Base-by-base conservation (phyloP, 495 filamentous ascomycete genomes). In the Penicillium tannophilum region DNA sequence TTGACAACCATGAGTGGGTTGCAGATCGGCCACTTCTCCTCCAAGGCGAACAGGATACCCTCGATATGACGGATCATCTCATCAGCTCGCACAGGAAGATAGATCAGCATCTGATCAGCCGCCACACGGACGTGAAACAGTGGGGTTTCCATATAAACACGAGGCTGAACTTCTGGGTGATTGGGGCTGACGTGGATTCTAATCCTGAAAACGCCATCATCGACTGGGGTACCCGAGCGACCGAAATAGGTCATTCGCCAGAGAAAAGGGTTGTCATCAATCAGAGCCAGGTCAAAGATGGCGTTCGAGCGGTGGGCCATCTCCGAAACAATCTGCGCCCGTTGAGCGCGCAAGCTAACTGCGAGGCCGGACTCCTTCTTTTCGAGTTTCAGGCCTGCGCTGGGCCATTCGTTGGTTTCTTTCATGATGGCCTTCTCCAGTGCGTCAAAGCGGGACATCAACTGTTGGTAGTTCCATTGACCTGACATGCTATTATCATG, bases 71-170 rank as follows among this genome's bases (percentile, higher is more conserved):
- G 85, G 35, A 85, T 86, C 65, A 91, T 84, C 52, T 98, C 93
- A 54, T 96, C 92, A 1, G 82, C 72, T 24, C 86, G 85, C 44
- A 64, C 78, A 0, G 90, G 82, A 51, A 91, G 85, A 73, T 98
- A 98, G 72, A 92, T 96, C 4, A 94, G 82, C 3, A 89, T 85
- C 0, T 93, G 91, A 58, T 87, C 82, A 12, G 80, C 76, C 20
- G 92, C 87, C 20, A 98, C 88, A n/a, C 91, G 88, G 56, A 96
- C 87, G 64, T 98, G 94, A 70, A 91, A 97, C 24, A 98, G 76
- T 6, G 84, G 79, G 0, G 90, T 94, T 63, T 92, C 83, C 62
- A 97, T 85, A 50, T 84, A 87, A 41, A 92, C 86, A 53, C 94
- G 83, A 12, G 95, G 94, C 61, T 97, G 93, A 61, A 94, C 91